phyloP scores from a whole-genome alignment of 2,329 filamentous ascomycete species.

The Epichloe baconii region DNA sequence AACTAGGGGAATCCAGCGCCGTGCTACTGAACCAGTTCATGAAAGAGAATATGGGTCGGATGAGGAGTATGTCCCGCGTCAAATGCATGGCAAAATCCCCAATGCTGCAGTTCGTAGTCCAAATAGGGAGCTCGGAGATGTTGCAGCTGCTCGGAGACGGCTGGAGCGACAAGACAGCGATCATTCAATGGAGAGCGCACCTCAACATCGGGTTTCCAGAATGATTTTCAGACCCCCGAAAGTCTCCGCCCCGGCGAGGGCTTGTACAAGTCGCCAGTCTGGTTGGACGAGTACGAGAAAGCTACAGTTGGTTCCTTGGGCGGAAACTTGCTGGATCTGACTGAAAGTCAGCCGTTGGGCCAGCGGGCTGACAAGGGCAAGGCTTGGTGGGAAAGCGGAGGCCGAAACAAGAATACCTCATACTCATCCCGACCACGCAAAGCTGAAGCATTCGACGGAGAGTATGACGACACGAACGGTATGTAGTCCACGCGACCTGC shows the following conservation, averaged over 20 bases:
- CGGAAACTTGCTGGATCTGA: slow-evolving; percentile 47
- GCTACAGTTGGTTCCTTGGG: slow-evolving; percentile 49
- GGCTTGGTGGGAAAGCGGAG: slow-evolving; percentile 65
- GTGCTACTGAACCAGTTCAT: slow-evolving; percentile 18
- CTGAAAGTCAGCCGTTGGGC: slow-evolving; percentile 22
- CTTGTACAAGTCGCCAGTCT: slow-evolving; percentile 44
- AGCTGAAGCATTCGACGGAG: slow-evolving; percentile 52
- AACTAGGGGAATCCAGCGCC: slow-evolving; percentile 13
- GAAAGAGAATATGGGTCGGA: slow-evolving; percentile 15
- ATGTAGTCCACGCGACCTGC: slow-evolving; percentile 15
- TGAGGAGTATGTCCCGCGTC: slow-evolving; percentile 14
- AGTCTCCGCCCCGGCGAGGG: slow-evolving; percentile 36
- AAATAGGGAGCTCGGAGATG: slow-evolving; percentile 6
- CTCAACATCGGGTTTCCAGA: slow-evolving; percentile 26
- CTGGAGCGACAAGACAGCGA: slow-evolving; percentile 19
- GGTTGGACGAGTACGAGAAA: slow-evolving; percentile 62
- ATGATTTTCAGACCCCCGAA: slow-evolving; percentile 27
- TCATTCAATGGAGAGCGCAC: slow-evolving; percentile 16
- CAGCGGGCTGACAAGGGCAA: slow-evolving; percentile 32
- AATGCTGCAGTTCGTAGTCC: background rate
- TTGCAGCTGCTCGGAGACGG: slow-evolving; percentile 9
- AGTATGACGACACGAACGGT: slow-evolving; percentile 51
- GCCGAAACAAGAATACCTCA: slow-evolving; percentile 33
- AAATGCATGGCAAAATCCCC: slow-evolving; percentile 10
- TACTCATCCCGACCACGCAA: slow-evolving; percentile 35